A percentile compares a stretch with the other conserved stretches of the same genome.
These are phyloP conservation scores for Physcomitrellopsis africana DNA, from an alignment of 225 moss, liverwort and hornwort genomes.

Conservation along the genomic window DNA sequence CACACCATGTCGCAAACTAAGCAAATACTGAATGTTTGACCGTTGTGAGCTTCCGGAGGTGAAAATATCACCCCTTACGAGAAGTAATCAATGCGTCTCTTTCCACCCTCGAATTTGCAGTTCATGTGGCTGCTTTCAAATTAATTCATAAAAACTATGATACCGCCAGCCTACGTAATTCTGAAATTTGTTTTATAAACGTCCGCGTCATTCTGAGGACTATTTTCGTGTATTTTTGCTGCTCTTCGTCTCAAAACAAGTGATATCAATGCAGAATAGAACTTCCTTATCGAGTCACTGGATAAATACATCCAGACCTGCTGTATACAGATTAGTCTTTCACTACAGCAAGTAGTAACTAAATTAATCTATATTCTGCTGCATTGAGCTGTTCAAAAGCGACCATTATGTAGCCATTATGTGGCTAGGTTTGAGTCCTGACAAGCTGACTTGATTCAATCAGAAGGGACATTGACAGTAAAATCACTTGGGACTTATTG, in stretches of 20 bases:
- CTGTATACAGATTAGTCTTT: background rate
- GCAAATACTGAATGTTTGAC: background rate
- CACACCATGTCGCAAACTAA: conserved; percentile 1
- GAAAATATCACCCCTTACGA: background rate
- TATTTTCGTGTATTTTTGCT: background rate
- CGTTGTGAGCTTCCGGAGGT: background rate
- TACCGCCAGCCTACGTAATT: no score
- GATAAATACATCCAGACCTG: background rate
- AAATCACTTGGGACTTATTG: background rate
- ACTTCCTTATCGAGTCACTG: background rate
- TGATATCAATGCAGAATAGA: background rate
- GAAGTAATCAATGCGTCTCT: background rate
- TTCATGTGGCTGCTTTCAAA: background rate
- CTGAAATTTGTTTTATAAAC: conserved; percentile 10
- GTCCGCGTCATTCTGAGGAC: background rate
- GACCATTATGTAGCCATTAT: no score
- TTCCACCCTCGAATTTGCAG: background rate
- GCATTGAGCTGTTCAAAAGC: background rate
- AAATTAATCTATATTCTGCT: background rate
- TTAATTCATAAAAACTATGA: no score
- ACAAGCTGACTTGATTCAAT: background rate
- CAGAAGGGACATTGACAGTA: background rate
- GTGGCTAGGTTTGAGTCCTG: background rate
- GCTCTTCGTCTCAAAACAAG: background rate
- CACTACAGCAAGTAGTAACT: background rate